Evolutionary conservation across 2,329 filamentous ascomycete species (phyloP), one percentile per base, ranked within the genome.

Genomic region (Macrophomina tecta): DNA sequence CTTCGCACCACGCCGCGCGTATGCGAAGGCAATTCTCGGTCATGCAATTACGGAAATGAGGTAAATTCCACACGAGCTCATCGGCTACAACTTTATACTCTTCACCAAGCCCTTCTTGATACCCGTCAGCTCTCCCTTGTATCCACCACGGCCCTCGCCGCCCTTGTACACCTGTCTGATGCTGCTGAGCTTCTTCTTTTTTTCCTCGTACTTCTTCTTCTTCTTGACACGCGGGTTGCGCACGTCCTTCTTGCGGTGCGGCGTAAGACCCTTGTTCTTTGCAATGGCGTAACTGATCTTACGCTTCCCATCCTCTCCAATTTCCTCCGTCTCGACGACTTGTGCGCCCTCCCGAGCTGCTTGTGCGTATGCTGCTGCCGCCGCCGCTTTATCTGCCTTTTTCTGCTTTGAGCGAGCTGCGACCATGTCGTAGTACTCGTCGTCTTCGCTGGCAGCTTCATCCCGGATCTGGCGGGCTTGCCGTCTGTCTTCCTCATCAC

Each of bases 161-260:
- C 92, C 92, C 80, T 93, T 92, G 83, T 94, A 98, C 14, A 92
- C 85, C 8, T 91, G 87, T 82, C 91, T 92, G 83, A 94, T 92
- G 76, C 91, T 94, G 74, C 88, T 89, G 76, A 98, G 81, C 86
- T 98, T 97, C 91, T 97, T 98, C 87, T 94, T 91, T 86, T 97
- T 97, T 79, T 93, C 91, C 77, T 96, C 93, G 79, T 89, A 99
- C 88, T 93, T 93, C 88, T 93, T 93, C 81, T 93, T 89, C 90
- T 97, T 98, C 90, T 98, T 99, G 71, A 98, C 94, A 78, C 95
- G 86, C 42, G 95, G 94, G 82, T 99, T 99, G 70, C 94, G 86
- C 67, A 93, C 91, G 73, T 97, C 94, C 88, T 99, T 98, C 86
- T 91, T 96, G 70, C 94, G 86, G 80, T 91, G 90, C 55, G 94